phyloP scores from a whole-genome alignment of 345 rosid genomes.

The Nephelium lappaceum region DNA sequence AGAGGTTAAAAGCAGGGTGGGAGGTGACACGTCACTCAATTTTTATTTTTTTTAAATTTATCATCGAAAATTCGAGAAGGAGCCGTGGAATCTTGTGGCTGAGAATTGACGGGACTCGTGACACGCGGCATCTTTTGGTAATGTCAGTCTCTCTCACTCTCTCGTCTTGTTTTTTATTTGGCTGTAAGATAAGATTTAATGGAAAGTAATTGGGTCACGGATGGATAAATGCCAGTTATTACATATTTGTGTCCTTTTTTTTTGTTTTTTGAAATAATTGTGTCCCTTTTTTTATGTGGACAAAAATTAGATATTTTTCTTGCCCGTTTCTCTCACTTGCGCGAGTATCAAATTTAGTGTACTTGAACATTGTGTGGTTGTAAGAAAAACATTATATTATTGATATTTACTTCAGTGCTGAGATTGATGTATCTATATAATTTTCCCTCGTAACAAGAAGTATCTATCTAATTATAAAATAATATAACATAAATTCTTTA shows the following conservation, averaged over 20 bases:
- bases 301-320: not conserved
- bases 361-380: not conserved
- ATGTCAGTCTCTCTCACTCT: not conserved
- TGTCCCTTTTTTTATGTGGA: not conserved
- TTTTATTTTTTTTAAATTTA: constrained; percentile 6
- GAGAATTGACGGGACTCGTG: constrained; percentile 27
- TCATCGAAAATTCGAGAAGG: constrained; percentile 53
- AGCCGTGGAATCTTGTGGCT: constrained; percentile 51
- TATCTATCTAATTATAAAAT: no score
- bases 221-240: not conserved
- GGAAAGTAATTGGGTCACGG: constrained; percentile 19
- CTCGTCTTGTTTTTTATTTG: not conserved
- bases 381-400: not conserved
- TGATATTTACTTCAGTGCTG: not conserved
- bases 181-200: constrained; percentile 28
- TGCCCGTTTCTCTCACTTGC: not conserved
- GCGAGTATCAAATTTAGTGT: not conserved
- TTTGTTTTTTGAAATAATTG: not conserved
- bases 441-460: no score
- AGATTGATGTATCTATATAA: no score
- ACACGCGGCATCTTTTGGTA: constrained; percentile 38
- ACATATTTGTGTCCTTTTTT: not conserved
- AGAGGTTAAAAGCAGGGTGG: not conserved
- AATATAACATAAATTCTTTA: no score
- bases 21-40: constrained; percentile 44